phyloP scores from a whole-genome alignment of 257 asterid species.

The Solanum pennellii region DNA sequence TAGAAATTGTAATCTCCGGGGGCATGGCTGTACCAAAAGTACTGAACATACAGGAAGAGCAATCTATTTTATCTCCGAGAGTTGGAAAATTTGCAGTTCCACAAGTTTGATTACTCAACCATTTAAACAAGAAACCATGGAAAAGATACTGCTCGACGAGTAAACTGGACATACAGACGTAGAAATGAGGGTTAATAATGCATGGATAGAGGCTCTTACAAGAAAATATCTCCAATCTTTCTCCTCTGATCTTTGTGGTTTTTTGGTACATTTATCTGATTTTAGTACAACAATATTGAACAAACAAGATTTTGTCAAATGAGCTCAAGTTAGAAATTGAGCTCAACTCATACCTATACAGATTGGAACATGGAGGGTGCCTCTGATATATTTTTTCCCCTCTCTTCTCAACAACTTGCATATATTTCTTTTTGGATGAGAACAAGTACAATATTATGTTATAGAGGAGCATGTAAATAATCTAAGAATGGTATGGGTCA shows the following conservation, averaged over 20 bases:
- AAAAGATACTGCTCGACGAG: neutral
- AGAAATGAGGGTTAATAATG: neutral
- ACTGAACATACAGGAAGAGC: slow-evolving; percentile 39
- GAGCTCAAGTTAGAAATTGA: neutral
- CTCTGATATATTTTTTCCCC: neutral
- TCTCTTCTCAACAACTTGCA: neutral
- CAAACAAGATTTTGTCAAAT: neutral
- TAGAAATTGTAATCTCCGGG: slow-evolving; percentile 77
- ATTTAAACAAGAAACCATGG: neutral
- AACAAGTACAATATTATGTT: neutral
- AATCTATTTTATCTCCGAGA: slow-evolving; percentile 44
- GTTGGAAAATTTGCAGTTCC: slow-evolving; percentile 46
- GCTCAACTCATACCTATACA: neutral
- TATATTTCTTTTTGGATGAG: neutral
- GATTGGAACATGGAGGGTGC: neutral
- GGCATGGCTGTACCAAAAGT: slow-evolving; percentile 72
- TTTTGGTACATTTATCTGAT: neutral
- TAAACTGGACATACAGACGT: neutral
- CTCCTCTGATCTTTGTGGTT: neutral
- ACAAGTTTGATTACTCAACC: slow-evolving; percentile 15
- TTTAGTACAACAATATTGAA: neutral
- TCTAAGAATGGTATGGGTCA: neutral
- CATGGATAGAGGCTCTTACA: neutral
- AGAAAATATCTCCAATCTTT: neutral
- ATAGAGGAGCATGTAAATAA: neutral